Conservation (phyloP, 2,329 filamentous ascomycete genomes). For the Nemania sp. region DNA sequence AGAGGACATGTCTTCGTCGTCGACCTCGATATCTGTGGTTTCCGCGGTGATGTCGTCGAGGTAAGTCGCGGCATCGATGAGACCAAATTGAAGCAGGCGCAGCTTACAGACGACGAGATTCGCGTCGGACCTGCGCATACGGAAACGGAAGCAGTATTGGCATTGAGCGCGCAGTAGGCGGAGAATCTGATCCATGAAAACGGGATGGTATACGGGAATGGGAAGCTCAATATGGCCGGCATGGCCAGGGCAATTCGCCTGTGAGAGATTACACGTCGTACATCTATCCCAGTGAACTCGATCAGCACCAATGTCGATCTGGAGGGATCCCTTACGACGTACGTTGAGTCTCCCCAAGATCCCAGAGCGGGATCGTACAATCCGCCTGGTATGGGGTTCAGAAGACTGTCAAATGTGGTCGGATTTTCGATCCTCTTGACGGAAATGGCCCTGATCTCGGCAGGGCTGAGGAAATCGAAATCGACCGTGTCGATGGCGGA, state of each 20-base stretch:
- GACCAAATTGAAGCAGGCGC: conserved; percentile 80
- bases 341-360: conserved; percentile 85
- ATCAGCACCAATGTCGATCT: conserved; percentile 1
- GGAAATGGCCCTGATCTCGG: conserved; percentile 86
- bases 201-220: conserved; percentile 92
- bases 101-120: conserved; percentile 84
- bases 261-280: conserved; percentile 86
- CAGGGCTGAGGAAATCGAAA: conserved; percentile 80
- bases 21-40: conserved; percentile 44
- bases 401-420: conserved; percentile 88
- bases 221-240: conserved; percentile 94
- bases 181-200: conserved; percentile 91
- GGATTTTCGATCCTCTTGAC: conserved; percentile 94
- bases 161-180: conserved; percentile 86
- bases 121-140: conserved; percentile 74
- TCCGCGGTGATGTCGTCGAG: conserved; percentile 47
- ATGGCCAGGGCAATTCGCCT: conserved; percentile 85
- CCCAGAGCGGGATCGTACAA: conserved; percentile 92
- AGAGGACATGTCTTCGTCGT: conserved; percentile 55
- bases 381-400: conserved; percentile 87
- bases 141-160: conserved; percentile 86
- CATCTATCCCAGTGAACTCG: conserved; percentile 62
- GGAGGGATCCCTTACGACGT: conserved; percentile 42
- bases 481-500: conserved; percentile 86
- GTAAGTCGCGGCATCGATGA: conserved; percentile 62